Evolutionary conservation across 345 rosid genomes (phyloP).

Genomic region (Aegle marmelos): DNA sequence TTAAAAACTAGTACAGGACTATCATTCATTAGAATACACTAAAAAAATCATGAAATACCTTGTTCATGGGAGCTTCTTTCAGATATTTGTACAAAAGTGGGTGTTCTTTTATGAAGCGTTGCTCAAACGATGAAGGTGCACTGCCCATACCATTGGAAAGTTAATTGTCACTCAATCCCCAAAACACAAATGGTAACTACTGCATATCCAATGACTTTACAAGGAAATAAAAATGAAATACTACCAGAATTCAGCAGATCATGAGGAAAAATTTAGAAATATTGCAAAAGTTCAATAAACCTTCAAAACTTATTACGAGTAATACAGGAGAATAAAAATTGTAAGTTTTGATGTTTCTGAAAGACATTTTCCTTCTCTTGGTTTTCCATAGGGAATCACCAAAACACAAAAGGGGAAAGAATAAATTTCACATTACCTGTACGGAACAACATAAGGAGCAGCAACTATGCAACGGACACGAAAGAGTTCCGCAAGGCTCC

Average conservation of each 20-base stretch:
- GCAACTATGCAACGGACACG: slow-evolving; percentile 65
- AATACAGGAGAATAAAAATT: neutral
- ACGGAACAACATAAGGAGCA: slow-evolving; percentile 95
- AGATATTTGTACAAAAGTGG: slow-evolving; percentile 65
- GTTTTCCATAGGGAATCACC: neutral
- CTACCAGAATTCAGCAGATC: neutral
- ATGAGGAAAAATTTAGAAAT: neutral
- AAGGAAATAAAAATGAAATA: neutral
- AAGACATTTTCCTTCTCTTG: neutral
- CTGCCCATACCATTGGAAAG: slow-evolving; percentile 28
- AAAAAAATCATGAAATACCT: slow-evolving; percentile 41
- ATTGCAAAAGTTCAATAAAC: neutral
- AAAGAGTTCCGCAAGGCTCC: slow-evolving; percentile 90
- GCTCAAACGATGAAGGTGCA: slow-evolving; percentile 79
- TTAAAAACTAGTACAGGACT: neutral
- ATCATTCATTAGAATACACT: neutral
- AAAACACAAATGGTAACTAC: neutral
- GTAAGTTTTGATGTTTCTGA: neutral
- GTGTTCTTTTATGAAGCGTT: slow-evolving; percentile 51
- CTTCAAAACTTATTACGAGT: neutral
- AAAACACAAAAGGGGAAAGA: neutral
- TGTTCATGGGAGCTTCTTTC: slow-evolving; percentile 58
- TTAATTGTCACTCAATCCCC: neutral
- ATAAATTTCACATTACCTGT: slow-evolving; percentile 48
- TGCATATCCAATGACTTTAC: neutral